Conservation (phyloP, 2,329 filamentous ascomycete species). For the Xenosphaeropsis pyriputrescens region DNA sequence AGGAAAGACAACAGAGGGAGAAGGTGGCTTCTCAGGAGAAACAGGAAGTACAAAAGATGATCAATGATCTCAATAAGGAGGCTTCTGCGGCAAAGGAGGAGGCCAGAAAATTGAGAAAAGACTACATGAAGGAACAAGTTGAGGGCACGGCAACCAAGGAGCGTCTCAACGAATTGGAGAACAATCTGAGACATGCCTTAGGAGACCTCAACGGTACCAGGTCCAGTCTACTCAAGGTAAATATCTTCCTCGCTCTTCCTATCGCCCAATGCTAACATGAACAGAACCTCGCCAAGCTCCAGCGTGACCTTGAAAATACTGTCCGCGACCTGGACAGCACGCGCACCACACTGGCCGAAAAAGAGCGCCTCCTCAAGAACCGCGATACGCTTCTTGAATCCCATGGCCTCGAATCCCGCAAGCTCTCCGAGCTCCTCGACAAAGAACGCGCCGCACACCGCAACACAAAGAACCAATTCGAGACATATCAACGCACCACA, state of each 20-base stretch:
- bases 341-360: conserved; percentile 70
- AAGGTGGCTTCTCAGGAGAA: conserved; percentile 79
- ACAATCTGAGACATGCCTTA: conserved; percentile 71
- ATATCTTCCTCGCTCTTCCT: conserved; percentile 6
- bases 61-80: conserved; percentile 86
- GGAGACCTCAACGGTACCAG: conserved; percentile 79
- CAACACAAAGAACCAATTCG: conserved; percentile 75
- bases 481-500: conserved; percentile 76
- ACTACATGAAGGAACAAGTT: conserved; percentile 66
- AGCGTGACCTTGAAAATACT: conserved; percentile 75
- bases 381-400: conserved; percentile 80
- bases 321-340: conserved; percentile 68
- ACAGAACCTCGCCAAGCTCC: conserved; percentile 71
- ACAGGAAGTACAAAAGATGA: conserved; percentile 83
- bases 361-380: conserved; percentile 78
- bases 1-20: conserved; percentile 77
- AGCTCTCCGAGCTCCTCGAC: conserved; percentile 75
- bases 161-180: conserved; percentile 78
- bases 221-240: conserved; percentile 68
- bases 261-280: conserved; percentile 6
- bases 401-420: conserved; percentile 72
- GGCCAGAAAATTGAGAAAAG: conserved; percentile 67
- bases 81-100: conserved; percentile 75
- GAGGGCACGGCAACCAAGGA: conserved; percentile 89
- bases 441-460: conserved; percentile 78